Evolutionary conservation across 1,284 basidiomycete species (phyloP).

Genomic region (Phellopilus nigrolimitatus): DNA sequence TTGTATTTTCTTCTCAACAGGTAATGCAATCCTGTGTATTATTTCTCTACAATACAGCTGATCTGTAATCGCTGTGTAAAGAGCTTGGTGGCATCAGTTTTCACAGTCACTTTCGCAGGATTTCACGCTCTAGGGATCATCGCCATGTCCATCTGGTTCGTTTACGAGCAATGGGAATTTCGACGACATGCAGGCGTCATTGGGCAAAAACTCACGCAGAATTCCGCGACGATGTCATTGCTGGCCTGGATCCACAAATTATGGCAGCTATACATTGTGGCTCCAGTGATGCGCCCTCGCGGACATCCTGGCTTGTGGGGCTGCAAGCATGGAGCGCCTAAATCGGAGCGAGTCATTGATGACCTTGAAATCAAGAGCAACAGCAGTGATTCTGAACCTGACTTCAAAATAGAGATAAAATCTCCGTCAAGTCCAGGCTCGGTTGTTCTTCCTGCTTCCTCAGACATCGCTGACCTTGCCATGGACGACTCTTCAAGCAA

Average conservation of each 20-base stretch:
- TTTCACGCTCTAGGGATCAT: background rate
- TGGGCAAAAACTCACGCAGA: conserved; percentile 1
- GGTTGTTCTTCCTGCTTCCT: no score
- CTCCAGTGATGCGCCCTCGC: background rate
- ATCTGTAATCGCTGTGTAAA: background rate
- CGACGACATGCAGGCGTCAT: background rate
- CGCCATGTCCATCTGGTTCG: conserved; percentile 3
- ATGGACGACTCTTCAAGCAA: no score
- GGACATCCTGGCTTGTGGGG: background rate
- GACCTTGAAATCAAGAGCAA: no score
- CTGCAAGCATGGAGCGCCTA: background rate
- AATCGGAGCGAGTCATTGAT: background rate
- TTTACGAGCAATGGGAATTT: conserved; percentile 8
- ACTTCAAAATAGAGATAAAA: background rate
- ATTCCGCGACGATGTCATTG: background rate
- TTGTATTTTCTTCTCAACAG: conserved; percentile 1
- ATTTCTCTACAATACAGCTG: background rate
- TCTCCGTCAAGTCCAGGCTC: conserved; percentile 1
- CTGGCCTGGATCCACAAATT: background rate
- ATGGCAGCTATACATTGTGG: background rate
- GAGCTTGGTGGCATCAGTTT: background rate
- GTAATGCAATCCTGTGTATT: no score
- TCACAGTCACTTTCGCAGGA: background rate
- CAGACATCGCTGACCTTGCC: no score
- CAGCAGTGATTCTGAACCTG: background rate